These are phyloP conservation scores for Colletotrichum sp. DNA, from an alignment of 2,329 filamentous ascomycete genomes.

Conservation along the genomic window DNA sequence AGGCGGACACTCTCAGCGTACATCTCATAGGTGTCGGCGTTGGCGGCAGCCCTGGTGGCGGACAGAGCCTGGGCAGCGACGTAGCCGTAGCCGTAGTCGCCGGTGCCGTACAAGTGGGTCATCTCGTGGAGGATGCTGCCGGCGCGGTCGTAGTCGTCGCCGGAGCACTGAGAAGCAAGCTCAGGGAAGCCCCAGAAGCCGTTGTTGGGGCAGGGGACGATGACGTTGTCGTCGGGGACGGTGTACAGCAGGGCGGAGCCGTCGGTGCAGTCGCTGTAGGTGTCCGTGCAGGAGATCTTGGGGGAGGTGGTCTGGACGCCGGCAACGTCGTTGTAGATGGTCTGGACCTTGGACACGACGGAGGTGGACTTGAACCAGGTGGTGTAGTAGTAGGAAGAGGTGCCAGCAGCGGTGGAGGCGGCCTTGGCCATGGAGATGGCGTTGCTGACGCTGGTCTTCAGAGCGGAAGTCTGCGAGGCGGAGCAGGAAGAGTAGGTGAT, in stretches of 20 bases:
- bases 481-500: constrained; percentile 19
- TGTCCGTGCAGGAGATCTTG: constrained; percentile 17
- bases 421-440: constrained; percentile 18
- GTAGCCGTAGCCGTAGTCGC: constrained; percentile 10
- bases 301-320: constrained; percentile 13
- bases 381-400: constrained; percentile 5
- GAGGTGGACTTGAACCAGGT: constrained; percentile 20
- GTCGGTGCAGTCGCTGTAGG: constrained; percentile 10
- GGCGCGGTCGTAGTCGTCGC: constrained; percentile 15
- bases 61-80: constrained; percentile 10
- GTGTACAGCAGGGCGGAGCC: constrained; percentile 18
- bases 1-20: constrained; percentile 18
- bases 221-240: constrained; percentile 15
- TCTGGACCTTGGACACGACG: constrained; percentile 1
- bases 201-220: constrained; percentile 20
- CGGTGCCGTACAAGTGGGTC: constrained; percentile 14
- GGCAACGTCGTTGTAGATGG: constrained; percentile 15
- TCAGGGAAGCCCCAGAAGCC: constrained; percentile 19
- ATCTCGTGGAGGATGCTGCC: constrained; percentile 18
- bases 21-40: constrained; percentile 21
- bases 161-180: neutral
- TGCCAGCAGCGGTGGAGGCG: constrained; percentile 5
- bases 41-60: constrained; percentile 6
- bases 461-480: neutral
- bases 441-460: constrained; percentile 6